Evolutionary conservation across 2,329 filamentous ascomycete species (phyloP), one percentile per base, ranked within the genome.

Genomic region (Colletotrichum cuscutae): DNA sequence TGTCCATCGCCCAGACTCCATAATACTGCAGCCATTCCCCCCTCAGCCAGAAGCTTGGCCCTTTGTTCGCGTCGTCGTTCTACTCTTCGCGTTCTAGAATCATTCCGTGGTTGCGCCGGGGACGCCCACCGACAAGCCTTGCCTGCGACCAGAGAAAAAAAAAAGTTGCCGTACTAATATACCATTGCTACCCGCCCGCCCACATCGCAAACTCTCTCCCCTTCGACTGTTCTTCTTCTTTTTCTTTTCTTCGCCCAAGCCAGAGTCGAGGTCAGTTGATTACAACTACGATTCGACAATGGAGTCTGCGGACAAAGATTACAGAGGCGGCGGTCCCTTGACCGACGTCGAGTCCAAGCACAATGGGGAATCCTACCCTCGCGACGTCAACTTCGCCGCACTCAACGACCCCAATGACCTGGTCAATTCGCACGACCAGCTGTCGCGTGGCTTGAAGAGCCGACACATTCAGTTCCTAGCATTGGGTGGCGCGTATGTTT

Each of bases 391-490:
- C 66, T 76, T 77, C n/a, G 57, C 75, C 7, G 75, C 77, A 13
- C 71, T 77, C 37, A 65, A 65, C 26, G 79, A 77, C 19, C 76
- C 80, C 73, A 76, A 80, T 71, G 79, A 80, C 61, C 81, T 87
- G 24, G 80, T 82, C 19, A 68, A 76, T 15, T 77, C 84, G 53
- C 75, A 83, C 28, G 81, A 84, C 59, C 87, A 89, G 76, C 84
- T 90, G 4, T 80, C 88, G 77, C 85, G 89, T 68, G 89, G 89
- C 19, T 84, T 91, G 67, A 90, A 91, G 82, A 89, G 86, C 77
- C 84, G 89, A 46, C 89, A 91, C 75, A 89, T 91, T 53, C 89
- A 91, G 76, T 90, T 91, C 80, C 82, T 91, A 49, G 89, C 89
- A 26, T 82, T 91, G 15, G 87, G 86, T 78, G 82, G 82, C 76